Evolutionary conservation across 2,329 filamentous ascomycete genomes (phyloP).

Genomic region (Fusarium dimerum): DNA sequence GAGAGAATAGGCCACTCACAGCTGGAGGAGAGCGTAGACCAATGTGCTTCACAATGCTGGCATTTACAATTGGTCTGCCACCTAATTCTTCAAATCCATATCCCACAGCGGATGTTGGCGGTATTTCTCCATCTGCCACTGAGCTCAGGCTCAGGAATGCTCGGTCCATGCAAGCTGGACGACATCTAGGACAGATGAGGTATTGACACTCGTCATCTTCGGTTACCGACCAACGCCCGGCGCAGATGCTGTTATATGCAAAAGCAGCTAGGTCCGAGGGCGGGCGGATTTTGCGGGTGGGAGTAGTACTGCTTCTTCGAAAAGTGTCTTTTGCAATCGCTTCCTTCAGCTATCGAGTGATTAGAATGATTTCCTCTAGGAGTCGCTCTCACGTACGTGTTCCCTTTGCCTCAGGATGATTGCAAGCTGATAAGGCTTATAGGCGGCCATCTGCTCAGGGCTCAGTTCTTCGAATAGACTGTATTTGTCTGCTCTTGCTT

Average conservation of each 20-base stretch:
- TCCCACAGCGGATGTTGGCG: conserved; percentile 49
- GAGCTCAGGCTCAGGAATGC: conserved; percentile 52
- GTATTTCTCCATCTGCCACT: conserved; percentile 50
- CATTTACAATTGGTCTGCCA: conserved; percentile 46
- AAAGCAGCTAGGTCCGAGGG: conserved; percentile 16
- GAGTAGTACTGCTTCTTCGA: conserved; percentile 24
- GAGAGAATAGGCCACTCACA: conserved; percentile 29
- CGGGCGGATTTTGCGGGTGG: conserved; percentile 17
- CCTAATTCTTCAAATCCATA: conserved; percentile 52
- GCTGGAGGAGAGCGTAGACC: conserved; percentile 39
- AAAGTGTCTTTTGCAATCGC: conserved; percentile 33
- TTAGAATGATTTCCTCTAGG: neutral
- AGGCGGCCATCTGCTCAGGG: conserved; percentile 43
- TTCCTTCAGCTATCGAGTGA: conserved; percentile 32
- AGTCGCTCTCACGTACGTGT: conserved; percentile 38
- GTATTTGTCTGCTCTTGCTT: conserved; percentile 43
- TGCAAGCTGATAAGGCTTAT: conserved; percentile 49
- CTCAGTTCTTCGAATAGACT: conserved; percentile 48
- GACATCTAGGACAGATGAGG: conserved; percentile 52
- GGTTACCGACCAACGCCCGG: conserved; percentile 41
- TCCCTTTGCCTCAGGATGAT: conserved; percentile 52
- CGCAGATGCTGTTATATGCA: conserved; percentile 19
- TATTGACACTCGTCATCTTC: conserved; percentile 48
- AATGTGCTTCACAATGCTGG: conserved; percentile 40
- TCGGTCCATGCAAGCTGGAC: conserved; percentile 44